Base-by-base conservation (phyloP, 805 yeast species). In the Pichia pseudocactophila region DNA sequence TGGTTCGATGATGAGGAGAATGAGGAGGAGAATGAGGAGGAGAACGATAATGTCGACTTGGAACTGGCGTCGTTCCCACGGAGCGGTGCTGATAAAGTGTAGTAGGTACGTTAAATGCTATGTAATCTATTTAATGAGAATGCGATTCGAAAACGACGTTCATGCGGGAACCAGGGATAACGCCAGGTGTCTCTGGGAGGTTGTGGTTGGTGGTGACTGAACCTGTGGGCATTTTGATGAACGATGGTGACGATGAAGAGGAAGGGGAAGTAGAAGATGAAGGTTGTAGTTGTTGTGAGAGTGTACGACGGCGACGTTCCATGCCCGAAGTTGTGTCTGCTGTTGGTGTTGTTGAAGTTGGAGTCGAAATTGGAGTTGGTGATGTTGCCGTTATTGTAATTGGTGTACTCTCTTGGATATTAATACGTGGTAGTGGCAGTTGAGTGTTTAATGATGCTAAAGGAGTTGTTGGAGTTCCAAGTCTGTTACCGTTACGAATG, bases 371-470 rank as follows among this genome's bases (percentile, higher is more conserved):
- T n/a, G n/a, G n/a, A n/a, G n/a, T 8, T 22, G 25, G 7, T 6
- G 25, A 22, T 22, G 5, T 8, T 22, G 25, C 25, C 8, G 25
- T 22, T 8, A 22, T 19, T 17, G n/a, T 3, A 19, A 35, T 34
- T 27, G 42, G 40, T 11, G 97, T 40, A 30, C 42, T 42, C n/a
- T 37, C 41, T 16, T 34, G 35, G 18, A 45, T 40, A 33, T 45
- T 45, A 3, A 42, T 39, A 27, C 25, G 18, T 39, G 3, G 8
- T 30, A 36, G 19, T 30, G 28, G 39, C 34, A 17, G 47, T 40
- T 19, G 48, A 45, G 34, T 36, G 17, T 31, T 39, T 39, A 12
- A 42, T 43, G 2, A 37, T 30, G 11, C 17, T 28, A n/a, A 11
- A 16, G 8, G 37, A n/a, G 18, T 28, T 32, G 22, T 37, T 42